phyloP scores from a whole-genome alignment of 352 stramenopile species.

The Globisporangium cystogenes region DNA sequence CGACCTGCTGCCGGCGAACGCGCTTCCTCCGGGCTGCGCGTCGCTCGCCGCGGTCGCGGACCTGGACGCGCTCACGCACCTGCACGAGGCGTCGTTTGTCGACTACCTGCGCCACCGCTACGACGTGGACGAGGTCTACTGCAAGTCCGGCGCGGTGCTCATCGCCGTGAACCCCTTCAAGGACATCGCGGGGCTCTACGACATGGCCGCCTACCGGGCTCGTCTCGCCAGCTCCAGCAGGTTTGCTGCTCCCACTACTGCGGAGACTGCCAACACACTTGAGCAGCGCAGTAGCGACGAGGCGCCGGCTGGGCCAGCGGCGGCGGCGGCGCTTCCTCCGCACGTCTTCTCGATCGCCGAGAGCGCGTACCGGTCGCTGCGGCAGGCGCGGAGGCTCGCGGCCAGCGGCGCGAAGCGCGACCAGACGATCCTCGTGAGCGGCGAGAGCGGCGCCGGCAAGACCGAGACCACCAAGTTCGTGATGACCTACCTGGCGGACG shows the following conservation, averaged over 20 bases:
- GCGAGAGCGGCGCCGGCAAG: slow-evolving; percentile 41
- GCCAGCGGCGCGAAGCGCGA: slow-evolving; percentile 30
- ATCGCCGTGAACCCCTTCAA: slow-evolving; percentile 84
- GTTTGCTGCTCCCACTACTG: not conserved
- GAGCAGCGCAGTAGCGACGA: not conserved
- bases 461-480: slow-evolving; percentile 68
- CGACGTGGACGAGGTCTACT: slow-evolving; percentile 69
- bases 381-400: slow-evolving; percentile 22
- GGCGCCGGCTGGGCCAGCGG: not conserved
- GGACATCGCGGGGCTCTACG: slow-evolving; percentile 60
- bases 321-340: slow-evolving; percentile 33
- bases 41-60: slow-evolving; percentile 60
- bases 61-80: slow-evolving; percentile 63
- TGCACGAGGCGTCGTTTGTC: slow-evolving; percentile 78
- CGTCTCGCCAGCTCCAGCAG: slow-evolving; percentile 14
- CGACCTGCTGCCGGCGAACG: slow-evolving; percentile 55
- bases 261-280: not conserved
- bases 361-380: slow-evolving; percentile 59
- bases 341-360: slow-evolving; percentile 83
- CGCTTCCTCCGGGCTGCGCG: slow-evolving; percentile 18
- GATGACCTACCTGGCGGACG: slow-evolving; percentile 59
- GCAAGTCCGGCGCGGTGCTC: slow-evolving; percentile 57
- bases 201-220: slow-evolving; percentile 32
- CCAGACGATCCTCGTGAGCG: slow-evolving; percentile 41
- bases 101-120: slow-evolving; percentile 77